phyloP scores from a whole-genome alignment of 441 rosid genomes.

The Theobroma grandiflorum region DNA sequence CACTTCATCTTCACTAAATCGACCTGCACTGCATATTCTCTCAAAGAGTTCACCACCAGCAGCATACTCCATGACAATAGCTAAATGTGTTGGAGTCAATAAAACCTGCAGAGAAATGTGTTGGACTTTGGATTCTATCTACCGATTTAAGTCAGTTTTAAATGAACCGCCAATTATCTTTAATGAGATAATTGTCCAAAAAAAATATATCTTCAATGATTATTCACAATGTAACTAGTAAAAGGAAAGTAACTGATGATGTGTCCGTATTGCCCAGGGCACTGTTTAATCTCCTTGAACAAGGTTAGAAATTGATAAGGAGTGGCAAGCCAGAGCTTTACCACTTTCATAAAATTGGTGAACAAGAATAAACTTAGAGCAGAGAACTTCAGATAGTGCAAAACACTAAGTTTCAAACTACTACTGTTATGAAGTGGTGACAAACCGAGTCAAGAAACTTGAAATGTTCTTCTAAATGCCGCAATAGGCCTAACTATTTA shows the following conservation, averaged over 20 bases:
- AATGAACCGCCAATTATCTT: neutral
- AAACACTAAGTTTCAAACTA: neutral
- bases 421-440: neutral
- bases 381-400: neutral
- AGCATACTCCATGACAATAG: slow-evolving; percentile 93
- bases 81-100: slow-evolving; percentile 83
- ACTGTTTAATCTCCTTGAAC: too few species aligned
- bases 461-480: neutral
- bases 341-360: too few species aligned
- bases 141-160: too few species aligned
- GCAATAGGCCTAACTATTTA: neutral
- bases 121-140: too few species aligned
- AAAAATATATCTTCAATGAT: neutral
- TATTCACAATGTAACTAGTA: too few species aligned
- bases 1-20: slow-evolving; percentile 97
- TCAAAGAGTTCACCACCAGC: slow-evolving; percentile 96
- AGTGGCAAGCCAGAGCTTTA: too few species aligned
- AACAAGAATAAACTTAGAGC: neutral
- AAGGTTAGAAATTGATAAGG: too few species aligned
- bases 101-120: slow-evolving; percentile 52
- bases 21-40: slow-evolving; percentile 88
- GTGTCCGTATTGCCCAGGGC: too few species aligned
- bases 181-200: neutral
- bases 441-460: neutral
- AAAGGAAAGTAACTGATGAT: too few species aligned